Base-by-base conservation (phyloP, 2,329 filamentous ascomycete species). In the Colletotrichum horii region DNA sequence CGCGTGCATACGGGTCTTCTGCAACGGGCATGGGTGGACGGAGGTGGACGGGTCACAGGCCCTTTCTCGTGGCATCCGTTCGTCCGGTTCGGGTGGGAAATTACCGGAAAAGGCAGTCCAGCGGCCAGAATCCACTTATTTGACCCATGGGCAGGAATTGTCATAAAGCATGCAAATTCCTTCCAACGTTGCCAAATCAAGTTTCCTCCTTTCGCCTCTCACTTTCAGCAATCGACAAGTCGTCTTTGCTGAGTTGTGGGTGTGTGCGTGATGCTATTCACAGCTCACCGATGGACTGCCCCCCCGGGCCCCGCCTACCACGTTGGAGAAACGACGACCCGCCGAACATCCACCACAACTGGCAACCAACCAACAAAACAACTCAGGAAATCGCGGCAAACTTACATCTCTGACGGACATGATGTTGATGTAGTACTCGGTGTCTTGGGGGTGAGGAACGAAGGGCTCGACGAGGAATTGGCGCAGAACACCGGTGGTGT, bases 351-450 rank as follows among this genome's bases (percentile, higher is more conserved):
- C 66, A 64, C 19, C 16, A 32, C 28, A n/a, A 56, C 61, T 38
- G 55, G 38, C 48, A 32, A 24, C 61, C 34, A 71, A 61, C 34
- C 34, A 70, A 65, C 12, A 55, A 70, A 56, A 55, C 30, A 77
- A 77, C 78, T 70, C 70, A 66, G 38, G 52, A 77, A 79, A 81
- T 79, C 77, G 71, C 61, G 55, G 72, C 68, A 74, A 61, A 93
- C 96, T 93, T 93, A 98, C 97, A 93, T 98, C 97, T 91, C 97
- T 95, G 83, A 98, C 96, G 78, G 97, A 98, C 92, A 98, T 97
- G 91, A 99, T 99, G 93, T 98, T 98, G 91, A 99, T 98, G 89
- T 99, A 99, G 91, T 98, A 98, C 89, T 99, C 97, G 79, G 96
- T 98, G 86, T 96, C 94, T 82, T 96, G 92, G 79, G 96, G 94